Conservation (phyloP, 306 rosid species). For the Geum urbanum region DNA sequence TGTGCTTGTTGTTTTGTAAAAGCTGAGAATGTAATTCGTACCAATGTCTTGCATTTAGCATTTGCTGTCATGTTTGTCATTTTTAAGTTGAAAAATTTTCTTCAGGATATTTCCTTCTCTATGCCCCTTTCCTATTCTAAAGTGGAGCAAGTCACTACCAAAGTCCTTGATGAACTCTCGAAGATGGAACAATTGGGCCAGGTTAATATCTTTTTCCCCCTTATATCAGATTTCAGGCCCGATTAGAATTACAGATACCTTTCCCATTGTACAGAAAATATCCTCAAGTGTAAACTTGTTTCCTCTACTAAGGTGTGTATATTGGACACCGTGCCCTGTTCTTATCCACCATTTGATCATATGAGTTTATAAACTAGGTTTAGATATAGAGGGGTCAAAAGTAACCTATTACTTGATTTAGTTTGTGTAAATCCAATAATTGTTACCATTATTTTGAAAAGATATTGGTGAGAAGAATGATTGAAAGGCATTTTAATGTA, state of each 20-base stretch:
- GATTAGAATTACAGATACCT: conserved; percentile 7
- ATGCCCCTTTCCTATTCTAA: conserved; percentile 92
- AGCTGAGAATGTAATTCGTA: background rate
- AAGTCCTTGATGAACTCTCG: conserved; percentile 87
- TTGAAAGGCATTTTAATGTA: conserved; percentile 3
- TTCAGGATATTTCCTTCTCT: conserved; percentile 74
- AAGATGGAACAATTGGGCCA: conserved; percentile 89
- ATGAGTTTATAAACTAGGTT: background rate
- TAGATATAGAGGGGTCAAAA: background rate
- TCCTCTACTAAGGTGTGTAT: background rate
- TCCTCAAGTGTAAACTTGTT: background rate
- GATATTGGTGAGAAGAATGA: conserved; percentile 12
- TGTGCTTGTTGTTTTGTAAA: background rate
- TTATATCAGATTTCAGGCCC: conserved; percentile 19
- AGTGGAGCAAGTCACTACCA: conserved; percentile 70
- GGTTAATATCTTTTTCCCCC: conserved; percentile 43
- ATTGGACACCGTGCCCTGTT: background rate
- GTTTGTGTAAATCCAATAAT: background rate
- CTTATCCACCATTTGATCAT: conserved; percentile 1
- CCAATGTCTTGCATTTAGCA: background rate
- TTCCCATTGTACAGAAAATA: background rate
- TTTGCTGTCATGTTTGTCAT: background rate
- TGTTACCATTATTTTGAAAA: background rate
- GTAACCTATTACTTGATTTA: background rate
- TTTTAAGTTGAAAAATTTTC: conserved; percentile 18